These are phyloP conservation scores for Gigaspora rosea DNA, from an alignment of 192 early-diverging fungal species.

Conservation along the genomic window DNA sequence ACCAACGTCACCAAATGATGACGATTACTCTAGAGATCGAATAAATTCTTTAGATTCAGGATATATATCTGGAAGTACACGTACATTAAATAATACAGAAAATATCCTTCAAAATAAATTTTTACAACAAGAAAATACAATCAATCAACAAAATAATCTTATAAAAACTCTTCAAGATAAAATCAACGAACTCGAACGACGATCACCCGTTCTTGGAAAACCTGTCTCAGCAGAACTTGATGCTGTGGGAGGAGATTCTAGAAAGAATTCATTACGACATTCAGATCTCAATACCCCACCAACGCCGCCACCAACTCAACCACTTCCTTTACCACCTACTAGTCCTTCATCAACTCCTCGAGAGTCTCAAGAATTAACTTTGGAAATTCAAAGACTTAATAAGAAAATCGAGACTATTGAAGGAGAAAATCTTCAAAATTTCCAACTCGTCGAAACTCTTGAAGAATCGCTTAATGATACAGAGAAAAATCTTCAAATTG, in stretches of 20 bases:
- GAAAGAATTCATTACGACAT: background rate
- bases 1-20: background rate
- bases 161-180: constrained; percentile 28
- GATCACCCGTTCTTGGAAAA: background rate
- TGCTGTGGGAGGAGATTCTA: background rate
- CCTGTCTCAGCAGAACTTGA: background rate
- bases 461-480: constrained; percentile 49
- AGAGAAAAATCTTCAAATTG: constrained; percentile 43
- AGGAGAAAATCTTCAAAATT: constrained; percentile 40
- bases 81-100: background rate
- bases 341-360: background rate
- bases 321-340: background rate
- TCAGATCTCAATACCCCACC: background rate
- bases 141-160: constrained; percentile 13
- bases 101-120: background rate
- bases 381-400: constrained; percentile 34
- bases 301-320: constrained; percentile 24
- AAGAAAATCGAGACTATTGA: constrained; percentile 41
- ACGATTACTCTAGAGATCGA: too few relatives aligned
- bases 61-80: background rate
- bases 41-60: background rate
- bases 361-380: constrained; percentile 10
- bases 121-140: constrained; percentile 8
- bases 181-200: constrained; percentile 2
- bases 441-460: constrained; percentile 38